Evolutionary conservation across 495 filamentous ascomycete species (phyloP), one percentile per base, ranked within the genome.

Genomic region (Terfezia boudieri): DNA sequence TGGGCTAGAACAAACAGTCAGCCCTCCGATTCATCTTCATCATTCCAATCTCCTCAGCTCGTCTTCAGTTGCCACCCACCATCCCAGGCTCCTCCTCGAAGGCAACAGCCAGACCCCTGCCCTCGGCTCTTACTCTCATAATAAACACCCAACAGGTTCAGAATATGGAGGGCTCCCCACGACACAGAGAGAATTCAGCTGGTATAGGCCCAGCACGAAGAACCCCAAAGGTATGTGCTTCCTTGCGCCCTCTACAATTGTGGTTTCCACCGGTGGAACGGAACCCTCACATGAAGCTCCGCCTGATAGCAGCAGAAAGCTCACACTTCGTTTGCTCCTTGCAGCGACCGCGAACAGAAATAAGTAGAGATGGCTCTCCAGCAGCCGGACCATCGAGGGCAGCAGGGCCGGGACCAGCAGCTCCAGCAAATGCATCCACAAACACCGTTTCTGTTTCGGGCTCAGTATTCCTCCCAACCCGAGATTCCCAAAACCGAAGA

Each of bases 401-500:
- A 37, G 16, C 51, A 61, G 41, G 57, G 61, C 49, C 56, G 57
- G 11, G 55, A 58, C 37, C 57, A 60, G 53, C 58, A 6, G 37
- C 58, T 10, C 58, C 38, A 50, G 53, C 55, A 36, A 46, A 51
- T 20, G 43, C 17, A 9, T 17, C 20, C 35, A 46, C 52, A 55
- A 14, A 37, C 55, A 4, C 55, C 60, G 0, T 61, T 56, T 14
- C 43, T 53, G 14, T 59, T 58, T 23, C 60, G 0, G 37, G 17
- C 36, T 36, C 20, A 14, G 36, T 26, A 9, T 9, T 38, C 4
- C 36, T 37, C 11, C 26, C 50, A 23, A 20, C 12, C 50, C 50
- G 23, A 22, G 50, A 51, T 22, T 12, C 14, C 50, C 14, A 51
- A 35, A 14, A 11, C 6, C 16, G 50, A 12, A 57, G 61, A 53